phyloP scores from a whole-genome alignment of 73 alveolate species.

The Paramecium caudatum region DNA sequence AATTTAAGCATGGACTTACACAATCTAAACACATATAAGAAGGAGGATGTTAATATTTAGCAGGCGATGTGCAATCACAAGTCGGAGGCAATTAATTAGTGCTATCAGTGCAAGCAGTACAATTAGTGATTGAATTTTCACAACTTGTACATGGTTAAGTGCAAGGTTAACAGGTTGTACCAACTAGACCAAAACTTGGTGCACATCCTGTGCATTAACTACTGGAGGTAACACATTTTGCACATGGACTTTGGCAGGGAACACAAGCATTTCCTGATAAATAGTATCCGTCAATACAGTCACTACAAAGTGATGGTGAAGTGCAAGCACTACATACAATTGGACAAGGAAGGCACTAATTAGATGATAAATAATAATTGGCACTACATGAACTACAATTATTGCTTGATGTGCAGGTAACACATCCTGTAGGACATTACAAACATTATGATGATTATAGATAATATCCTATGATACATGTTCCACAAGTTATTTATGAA shows the following conservation, averaged over 20 bases:
- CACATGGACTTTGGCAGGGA: constrained; percentile 31
- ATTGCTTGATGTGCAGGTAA: too few species aligned
- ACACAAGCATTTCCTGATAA: constrained; percentile 28
- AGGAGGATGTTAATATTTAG: neutral
- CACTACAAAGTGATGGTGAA: neutral
- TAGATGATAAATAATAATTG: constrained; percentile 30
- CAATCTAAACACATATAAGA: constrained; percentile 8
- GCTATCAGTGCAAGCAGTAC: constrained; percentile 16
- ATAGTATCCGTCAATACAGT: constrained; percentile 29
- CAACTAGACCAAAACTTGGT: neutral
- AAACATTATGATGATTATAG: too few species aligned
- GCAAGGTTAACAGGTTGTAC: neutral
- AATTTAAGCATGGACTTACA: neutral
- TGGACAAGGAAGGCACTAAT: neutral
- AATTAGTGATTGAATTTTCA: neutral
- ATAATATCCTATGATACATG: too few species aligned
- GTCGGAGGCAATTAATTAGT: constrained; percentile 1
- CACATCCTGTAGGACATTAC: too few species aligned
- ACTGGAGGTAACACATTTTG: constrained; percentile 1
- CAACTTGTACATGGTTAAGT: constrained; percentile 21
- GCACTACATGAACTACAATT: too few species aligned
- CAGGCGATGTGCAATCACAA: constrained; percentile 6
- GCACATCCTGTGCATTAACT: neutral
- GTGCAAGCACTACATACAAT: neutral
- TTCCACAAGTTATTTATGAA: too few species aligned